phyloP scores from a whole-genome alignment of 192 early-diverging fungal genomes.

The Coemansia sp. region DNA sequence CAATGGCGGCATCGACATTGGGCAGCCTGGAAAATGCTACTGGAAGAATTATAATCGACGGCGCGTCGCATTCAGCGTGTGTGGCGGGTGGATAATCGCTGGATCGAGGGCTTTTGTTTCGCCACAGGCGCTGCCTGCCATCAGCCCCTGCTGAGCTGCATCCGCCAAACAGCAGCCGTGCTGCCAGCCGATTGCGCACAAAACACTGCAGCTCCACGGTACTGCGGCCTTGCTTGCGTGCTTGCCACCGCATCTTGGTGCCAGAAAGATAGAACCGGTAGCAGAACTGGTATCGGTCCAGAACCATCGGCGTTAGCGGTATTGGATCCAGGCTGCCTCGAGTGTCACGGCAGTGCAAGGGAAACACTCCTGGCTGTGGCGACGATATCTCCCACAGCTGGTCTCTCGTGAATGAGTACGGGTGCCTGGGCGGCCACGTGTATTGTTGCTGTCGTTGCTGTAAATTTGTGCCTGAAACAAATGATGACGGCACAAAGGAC shows the following conservation, averaged over 20 bases:
- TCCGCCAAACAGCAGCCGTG: slow-evolving; percentile 18
- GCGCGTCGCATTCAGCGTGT: not conserved
- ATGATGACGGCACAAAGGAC: slow-evolving; percentile 1
- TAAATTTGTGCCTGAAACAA: not conserved
- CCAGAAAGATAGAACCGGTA: slow-evolving; percentile 46
- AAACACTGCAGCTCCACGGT: slow-evolving; percentile 36
- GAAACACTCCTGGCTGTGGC: slow-evolving; percentile 30
- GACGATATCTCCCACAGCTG: slow-evolving; percentile 50
- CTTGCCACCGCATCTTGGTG: slow-evolving; percentile 45
- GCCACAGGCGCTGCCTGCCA: not conserved
- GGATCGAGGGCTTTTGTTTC: not conserved
- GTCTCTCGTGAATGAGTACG: slow-evolving; percentile 11
- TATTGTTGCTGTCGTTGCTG: not conserved
- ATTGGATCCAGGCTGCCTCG: slow-evolving; percentile 44
- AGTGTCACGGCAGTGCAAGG: slow-evolving; percentile 50
- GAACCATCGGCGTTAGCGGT: slow-evolving; percentile 43
- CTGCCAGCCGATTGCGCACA: slow-evolving; percentile 36
- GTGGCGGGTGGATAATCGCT: not conserved
- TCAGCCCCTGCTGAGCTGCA: not conserved
- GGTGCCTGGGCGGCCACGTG: slow-evolving; percentile 1
- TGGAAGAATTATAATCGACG: slow-evolving; percentile 30
- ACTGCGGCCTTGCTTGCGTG: slow-evolving; percentile 4
- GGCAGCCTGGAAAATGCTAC: slow-evolving; percentile 29
- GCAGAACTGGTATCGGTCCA: slow-evolving; percentile 50
- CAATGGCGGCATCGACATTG: slow-evolving; percentile 19